Base-by-base conservation (phyloP, 441 rosid species). In the Populus hybrid region DNA sequence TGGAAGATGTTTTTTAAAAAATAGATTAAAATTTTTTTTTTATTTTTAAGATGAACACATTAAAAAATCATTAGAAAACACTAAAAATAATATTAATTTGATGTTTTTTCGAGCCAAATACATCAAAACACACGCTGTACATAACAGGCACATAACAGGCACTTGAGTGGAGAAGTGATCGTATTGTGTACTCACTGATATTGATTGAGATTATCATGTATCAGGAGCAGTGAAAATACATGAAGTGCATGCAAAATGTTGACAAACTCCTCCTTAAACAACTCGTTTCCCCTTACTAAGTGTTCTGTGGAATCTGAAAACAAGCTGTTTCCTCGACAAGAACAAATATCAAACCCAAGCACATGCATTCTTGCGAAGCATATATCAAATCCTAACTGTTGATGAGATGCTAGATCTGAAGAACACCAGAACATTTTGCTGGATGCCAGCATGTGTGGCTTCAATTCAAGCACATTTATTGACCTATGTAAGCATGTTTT, bases 191-290 rank as follows among this genome's bases (percentile, higher is more conserved):
- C 14, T 10, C 19, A 50, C 40, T 64, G 63, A 23, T 63, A 12
- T 19, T 71, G 6, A 70, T 19, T 1, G 38, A 14, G 19, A 42
- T n/a, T 21, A 21, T 23, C 8, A 53, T 18, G 40, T 53, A 5
- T 3, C 24, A 35, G 26, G 16, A 35, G 35, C 36, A 70, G 71
- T 79, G 46, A 70, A 75, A 78, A 75, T 84, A 94, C 96, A 97
- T 95, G 99, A 82, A 94, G 91, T 6, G 88, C 90, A 24, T 94
- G 98, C 89, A 92, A 81, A 67, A 91, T 78, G 81, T 92, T 95
- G 73, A 57, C 71, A 68, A 94, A 94, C 74, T 86, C 78, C 46
- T 74, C 68, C 73, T 70, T 78, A 71, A 86, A 88, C 73, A 91
- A 75, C 75, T 85, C 82, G 76, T 84, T 82, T 74, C 82, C 88